phyloP scores from a whole-genome alignment of 768 basidiomycete species.

The Filobasidium wieringae region DNA sequence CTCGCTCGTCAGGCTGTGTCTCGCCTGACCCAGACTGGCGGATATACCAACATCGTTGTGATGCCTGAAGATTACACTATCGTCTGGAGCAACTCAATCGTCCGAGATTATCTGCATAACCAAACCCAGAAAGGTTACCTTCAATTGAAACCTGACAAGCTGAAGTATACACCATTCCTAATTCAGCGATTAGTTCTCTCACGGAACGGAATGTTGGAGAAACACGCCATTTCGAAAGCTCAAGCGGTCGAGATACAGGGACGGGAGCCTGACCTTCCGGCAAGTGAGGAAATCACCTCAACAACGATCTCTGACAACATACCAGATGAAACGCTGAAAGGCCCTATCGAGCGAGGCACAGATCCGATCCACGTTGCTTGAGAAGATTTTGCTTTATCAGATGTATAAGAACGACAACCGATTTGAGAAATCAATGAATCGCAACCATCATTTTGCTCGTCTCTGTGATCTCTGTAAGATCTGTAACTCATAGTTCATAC shows the following conservation, averaged over 20 bases:
- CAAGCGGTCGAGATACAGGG: slow-evolving; percentile 11
- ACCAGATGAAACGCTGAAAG: too few relatives aligned
- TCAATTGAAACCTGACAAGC: slow-evolving; percentile 58
- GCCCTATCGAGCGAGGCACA: too few relatives aligned
- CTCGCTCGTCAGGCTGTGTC: slow-evolving; percentile 22
- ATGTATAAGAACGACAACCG: too few relatives aligned
- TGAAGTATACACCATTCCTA: slow-evolving; percentile 92
- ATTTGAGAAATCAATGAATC: too few relatives aligned
- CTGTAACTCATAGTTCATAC: too few relatives aligned
- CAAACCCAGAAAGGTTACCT: slow-evolving; percentile 73
- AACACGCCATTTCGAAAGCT: slow-evolving; percentile 4
- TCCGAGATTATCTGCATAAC: slow-evolving; percentile 53
- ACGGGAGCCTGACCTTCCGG: neutral
- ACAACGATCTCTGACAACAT: neutral
- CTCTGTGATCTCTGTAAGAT: too few relatives aligned
- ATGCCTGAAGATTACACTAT: slow-evolving; percentile 64
- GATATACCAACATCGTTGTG: slow-evolving; percentile 18
- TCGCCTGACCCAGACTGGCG: slow-evolving; percentile 35
- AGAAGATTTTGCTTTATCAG: too few relatives aligned
- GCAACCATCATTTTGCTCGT: too few relatives aligned
- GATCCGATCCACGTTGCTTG: too few relatives aligned
- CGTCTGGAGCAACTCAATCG: slow-evolving; percentile 56
- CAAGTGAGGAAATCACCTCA: neutral
- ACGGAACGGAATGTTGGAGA: slow-evolving; percentile 7
- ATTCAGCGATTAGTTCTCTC: slow-evolving; percentile 41